These are phyloP conservation scores for Oxytropis ochrocephala DNA, from an alignment of 306 rosid genomes.

Conservation along the genomic window DNA sequence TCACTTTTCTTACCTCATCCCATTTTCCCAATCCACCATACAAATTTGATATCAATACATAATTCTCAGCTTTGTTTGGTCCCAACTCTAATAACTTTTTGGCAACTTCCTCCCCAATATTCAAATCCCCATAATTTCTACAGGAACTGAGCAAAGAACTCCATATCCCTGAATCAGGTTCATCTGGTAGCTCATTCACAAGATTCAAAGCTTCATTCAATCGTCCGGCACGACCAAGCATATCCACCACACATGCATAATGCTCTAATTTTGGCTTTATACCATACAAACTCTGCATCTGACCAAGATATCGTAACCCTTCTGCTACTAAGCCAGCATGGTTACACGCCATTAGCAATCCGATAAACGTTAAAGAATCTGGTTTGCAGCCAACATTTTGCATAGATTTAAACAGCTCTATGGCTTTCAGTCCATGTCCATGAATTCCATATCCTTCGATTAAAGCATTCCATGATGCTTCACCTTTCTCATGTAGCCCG, in stretches of 20 bases:
- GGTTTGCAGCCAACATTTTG: slow-evolving; percentile 39
- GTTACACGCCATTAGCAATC: slow-evolving; percentile 69
- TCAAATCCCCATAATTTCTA: slow-evolving; percentile 48
- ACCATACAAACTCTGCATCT: slow-evolving; percentile 52
- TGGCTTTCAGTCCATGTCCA: slow-evolving; percentile 63
- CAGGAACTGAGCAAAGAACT: slow-evolving; percentile 83
- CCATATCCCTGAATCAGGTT: slow-evolving; percentile 81
- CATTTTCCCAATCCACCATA: slow-evolving; percentile 70
- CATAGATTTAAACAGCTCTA: slow-evolving; percentile 64
- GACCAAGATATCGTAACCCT: slow-evolving; percentile 48
- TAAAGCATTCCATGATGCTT: slow-evolving; percentile 66
- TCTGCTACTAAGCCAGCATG: slow-evolving; percentile 70
- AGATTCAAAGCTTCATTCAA: slow-evolving; percentile 60
- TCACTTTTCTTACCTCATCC: slow-evolving; percentile 56
- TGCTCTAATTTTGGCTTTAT: slow-evolving; percentile 66
- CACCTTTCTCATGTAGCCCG: slow-evolving; percentile 38
- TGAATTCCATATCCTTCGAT: slow-evolving; percentile 85
- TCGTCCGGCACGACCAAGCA: slow-evolving; percentile 70
- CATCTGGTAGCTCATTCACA: slow-evolving; percentile 48
- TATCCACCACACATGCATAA: slow-evolving; percentile 74
- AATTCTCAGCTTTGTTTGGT: slow-evolving; percentile 57
- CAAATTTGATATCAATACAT: slow-evolving; percentile 61
- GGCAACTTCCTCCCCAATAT: slow-evolving; percentile 47
- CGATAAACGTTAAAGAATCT: slow-evolving; percentile 66
- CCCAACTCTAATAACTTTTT: slow-evolving; percentile 47